Evolutionary conservation across 148 eudicot genomes (phyloP).

Genomic region (Drosera capensis): DNA sequence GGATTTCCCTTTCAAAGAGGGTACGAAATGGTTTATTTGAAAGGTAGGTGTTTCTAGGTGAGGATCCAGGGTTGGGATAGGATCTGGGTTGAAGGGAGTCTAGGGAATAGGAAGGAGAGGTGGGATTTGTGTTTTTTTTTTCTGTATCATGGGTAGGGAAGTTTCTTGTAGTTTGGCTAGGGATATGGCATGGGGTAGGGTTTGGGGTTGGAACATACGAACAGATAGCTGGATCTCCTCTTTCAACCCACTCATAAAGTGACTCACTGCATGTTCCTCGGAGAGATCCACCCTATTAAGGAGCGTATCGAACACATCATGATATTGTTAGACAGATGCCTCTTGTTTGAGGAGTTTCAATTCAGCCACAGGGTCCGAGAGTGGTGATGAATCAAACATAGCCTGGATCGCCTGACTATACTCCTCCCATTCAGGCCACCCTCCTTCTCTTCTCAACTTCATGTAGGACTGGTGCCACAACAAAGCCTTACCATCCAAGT

Average conservation of each 20-base stretch:
- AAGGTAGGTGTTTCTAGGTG: background rate
- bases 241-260: background rate
- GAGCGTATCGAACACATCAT: background rate
- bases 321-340: background rate
- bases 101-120: background rate
- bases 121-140: background rate
- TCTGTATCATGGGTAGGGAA: background rate
- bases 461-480: background rate
- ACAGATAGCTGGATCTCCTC: no score
- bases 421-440: background rate
- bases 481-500: background rate
- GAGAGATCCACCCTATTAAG: background rate
- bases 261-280: background rate
- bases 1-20: background rate
- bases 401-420: background rate
- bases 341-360: background rate
- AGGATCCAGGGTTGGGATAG: background rate
- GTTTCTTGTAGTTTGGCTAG: no score
- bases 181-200: background rate
- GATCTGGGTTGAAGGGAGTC: background rate
- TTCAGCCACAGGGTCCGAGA: background rate
- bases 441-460: background rate
- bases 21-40: background rate
- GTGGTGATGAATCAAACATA: background rate
- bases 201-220: background rate